These are phyloP conservation scores for Fragaria vesca DNA, from an alignment of 306 rosid species.

Conservation along the genomic window DNA sequence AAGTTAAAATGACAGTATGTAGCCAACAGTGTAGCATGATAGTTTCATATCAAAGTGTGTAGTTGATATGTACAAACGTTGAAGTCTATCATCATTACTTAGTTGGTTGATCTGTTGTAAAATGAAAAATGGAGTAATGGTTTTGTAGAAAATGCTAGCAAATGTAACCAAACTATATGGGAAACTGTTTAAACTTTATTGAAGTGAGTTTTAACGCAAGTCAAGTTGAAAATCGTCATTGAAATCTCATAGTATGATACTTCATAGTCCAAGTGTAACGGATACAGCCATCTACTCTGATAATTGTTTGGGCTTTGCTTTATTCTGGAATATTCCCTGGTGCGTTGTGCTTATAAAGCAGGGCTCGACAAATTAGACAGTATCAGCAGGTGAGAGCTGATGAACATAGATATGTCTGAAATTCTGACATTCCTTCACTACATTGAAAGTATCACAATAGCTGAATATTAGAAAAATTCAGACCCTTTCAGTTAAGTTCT, in stretches of 20 bases:
- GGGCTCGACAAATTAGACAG: background rate
- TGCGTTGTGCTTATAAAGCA: background rate
- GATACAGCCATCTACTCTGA: background rate
- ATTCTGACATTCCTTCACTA: background rate
- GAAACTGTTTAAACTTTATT: background rate
- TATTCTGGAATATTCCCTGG: background rate
- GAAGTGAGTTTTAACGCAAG: background rate
- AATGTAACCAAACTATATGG: background rate
- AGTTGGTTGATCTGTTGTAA: background rate
- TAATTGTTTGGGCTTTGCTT: background rate
- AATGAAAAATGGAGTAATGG: background rate
- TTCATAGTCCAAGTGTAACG: background rate
- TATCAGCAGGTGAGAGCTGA: background rate
- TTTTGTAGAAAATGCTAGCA: background rate
- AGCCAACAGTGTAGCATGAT: background rate
- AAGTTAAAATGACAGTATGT: background rate
- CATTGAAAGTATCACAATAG: background rate
- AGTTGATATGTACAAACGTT: background rate
- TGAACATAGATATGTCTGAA: background rate
- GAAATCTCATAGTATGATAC: background rate
- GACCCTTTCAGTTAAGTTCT: constrained; percentile 4
- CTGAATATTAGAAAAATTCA: background rate
- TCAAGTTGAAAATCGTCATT: background rate
- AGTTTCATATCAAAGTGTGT: background rate
- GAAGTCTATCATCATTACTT: background rate